These are phyloP conservation scores for Linum tenue DNA, from an alignment of 345 rosid genomes.

Conservation along the genomic window DNA sequence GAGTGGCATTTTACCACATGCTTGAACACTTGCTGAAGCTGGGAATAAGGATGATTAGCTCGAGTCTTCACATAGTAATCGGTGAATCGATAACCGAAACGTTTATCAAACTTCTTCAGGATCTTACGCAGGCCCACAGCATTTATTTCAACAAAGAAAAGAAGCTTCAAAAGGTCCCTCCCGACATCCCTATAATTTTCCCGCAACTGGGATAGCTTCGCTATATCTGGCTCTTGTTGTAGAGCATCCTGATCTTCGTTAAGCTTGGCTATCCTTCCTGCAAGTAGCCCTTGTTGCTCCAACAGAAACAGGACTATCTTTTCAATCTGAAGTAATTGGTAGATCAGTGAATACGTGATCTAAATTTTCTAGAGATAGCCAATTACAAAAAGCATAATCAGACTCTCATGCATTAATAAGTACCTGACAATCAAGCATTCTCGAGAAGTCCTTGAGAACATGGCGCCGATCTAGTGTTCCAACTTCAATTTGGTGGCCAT, in stretches of 20 bases:
- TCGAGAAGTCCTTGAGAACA: slow-evolving; percentile 97
- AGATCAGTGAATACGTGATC: too few species aligned
- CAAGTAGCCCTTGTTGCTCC: slow-evolving; percentile 91
- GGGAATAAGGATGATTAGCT: slow-evolving; percentile 97
- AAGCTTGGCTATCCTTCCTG: slow-evolving; percentile 55
- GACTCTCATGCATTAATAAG: neutral
- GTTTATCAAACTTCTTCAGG: slow-evolving; percentile 91
- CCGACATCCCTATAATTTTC: slow-evolving; percentile 78
- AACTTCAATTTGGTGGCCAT: slow-evolving; percentile 67
- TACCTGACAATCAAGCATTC: slow-evolving; percentile 93
- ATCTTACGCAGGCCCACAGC: slow-evolving; percentile 93
- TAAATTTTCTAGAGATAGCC: too few species aligned
- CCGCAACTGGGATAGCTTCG: slow-evolving; percentile 49
- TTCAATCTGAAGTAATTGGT: slow-evolving; percentile 59
- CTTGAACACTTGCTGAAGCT: slow-evolving; percentile 96
- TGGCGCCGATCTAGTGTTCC: slow-evolving; percentile 72
- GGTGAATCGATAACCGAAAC: slow-evolving; percentile 86
- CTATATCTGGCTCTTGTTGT: slow-evolving; percentile 56
- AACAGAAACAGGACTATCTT: slow-evolving; percentile 84
- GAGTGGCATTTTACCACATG: slow-evolving; percentile 72
- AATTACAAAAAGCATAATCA: neutral
- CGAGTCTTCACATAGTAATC: slow-evolving; percentile 91
- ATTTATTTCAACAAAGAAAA: slow-evolving; percentile 76
- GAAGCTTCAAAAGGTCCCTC: slow-evolving; percentile 69
- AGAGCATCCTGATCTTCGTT: slow-evolving; percentile 61